These are phyloP conservation scores for Symmetrospora coprosmae DNA, from an alignment of 768 basidiomycete species.

Conservation along the genomic window DNA sequence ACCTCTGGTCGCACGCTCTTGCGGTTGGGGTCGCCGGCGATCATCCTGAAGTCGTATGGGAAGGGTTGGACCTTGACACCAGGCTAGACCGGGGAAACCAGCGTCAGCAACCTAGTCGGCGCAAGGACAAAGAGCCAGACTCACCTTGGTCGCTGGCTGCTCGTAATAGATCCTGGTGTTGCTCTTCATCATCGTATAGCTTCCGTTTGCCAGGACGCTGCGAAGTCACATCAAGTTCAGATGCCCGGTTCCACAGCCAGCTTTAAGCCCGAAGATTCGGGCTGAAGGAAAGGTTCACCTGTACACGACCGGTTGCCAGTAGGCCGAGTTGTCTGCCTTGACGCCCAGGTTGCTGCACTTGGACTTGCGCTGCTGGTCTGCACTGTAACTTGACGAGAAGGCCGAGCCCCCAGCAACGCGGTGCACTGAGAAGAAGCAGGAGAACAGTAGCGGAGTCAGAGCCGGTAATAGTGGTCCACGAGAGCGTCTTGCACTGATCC, in stretches of 20 bases:
- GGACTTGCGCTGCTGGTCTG: neutral
- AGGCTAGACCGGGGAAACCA: no score
- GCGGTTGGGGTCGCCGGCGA: slow-evolving; percentile 4
- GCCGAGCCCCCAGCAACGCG: neutral
- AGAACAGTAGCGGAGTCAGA: no score
- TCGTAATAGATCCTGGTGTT: slow-evolving; percentile 15
- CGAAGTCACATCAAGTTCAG: neutral
- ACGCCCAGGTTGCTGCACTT: neutral
- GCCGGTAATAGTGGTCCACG: neutral
- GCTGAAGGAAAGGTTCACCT: no score
- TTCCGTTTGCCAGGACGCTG: slow-evolving; percentile 1
- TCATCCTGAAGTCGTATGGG: neutral
- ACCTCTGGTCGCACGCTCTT: neutral
- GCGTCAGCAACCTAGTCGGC: no score
- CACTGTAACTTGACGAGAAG: neutral
- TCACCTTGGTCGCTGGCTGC: no score
- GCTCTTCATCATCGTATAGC: neutral
- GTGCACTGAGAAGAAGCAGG: no score
- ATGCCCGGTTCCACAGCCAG: neutral
- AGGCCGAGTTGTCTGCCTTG: neutral
- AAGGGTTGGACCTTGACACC: slow-evolving; percentile 7
- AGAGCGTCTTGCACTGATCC: neutral
- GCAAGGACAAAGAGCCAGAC: no score
- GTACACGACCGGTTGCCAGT: no score
- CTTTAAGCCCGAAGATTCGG: no score